Base-by-base conservation (phyloP, 169 alveolate species). In the Cryptosporidium baileyi region DNA sequence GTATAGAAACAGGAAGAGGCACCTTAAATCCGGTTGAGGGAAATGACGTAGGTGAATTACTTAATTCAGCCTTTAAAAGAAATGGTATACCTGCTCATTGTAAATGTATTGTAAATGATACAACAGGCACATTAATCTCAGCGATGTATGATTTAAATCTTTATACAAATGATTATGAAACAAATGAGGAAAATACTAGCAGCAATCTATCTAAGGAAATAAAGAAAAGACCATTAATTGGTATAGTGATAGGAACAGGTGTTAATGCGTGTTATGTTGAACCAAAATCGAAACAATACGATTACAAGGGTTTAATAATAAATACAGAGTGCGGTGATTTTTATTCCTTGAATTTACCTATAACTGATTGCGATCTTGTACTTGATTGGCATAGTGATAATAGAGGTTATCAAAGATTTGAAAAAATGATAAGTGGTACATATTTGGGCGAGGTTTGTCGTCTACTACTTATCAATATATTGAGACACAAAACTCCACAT, bases 21-120 rank as follows among this genome's bases (percentile, higher is more conserved):
- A 94, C 97, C 7, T 63, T 61, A n/a, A 94, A 91, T 32, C 96
- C 93, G 36, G 97, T 94, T 26, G 97, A 93, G 62, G 97, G 97
- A 61, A 89, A 91, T n/a, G 97, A 94, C 81, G 96, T 94, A 6
- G 95, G 95, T 13, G 81, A 51, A 80, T 80, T 94, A 47, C 88
- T 94, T 89, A 90, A 93, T 80, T 91, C 88, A 13, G 97, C 97
- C 8, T 91, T 94, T 81, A 59, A 45, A 59, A 82, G 97, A 19
- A 67, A 91, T 36, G 62, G 63, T 1, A 89, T 94, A 4, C 95
- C 94, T 24, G 95, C 95, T 28, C 74, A 51, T 32, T 92, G 92
- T 47, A 92, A 91, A 30, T 92, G 93, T 47, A 89, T 94, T 24
- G 65, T 94, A 36, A 94, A 94, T 61, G 97, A 94, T 91, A 94